Conservation (phyloP, 2,329 filamentous ascomycete genomes). For the Cladosporium velox region DNA sequence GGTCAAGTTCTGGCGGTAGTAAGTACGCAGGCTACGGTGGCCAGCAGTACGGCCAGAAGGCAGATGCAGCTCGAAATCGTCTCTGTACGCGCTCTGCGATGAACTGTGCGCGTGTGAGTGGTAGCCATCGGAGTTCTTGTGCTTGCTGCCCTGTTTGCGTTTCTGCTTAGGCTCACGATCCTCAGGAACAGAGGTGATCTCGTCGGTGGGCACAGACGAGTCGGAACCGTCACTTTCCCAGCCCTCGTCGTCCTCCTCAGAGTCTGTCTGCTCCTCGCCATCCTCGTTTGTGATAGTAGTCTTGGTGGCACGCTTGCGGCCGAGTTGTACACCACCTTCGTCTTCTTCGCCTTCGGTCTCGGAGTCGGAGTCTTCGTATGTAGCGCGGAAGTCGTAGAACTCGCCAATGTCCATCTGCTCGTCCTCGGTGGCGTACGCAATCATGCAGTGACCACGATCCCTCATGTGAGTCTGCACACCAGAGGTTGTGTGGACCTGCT, state of each 20-base stretch:
- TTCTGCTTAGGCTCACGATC: constrained; percentile 71
- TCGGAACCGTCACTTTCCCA: constrained; percentile 92
- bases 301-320: constrained; percentile 58
- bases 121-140: constrained; percentile 74
- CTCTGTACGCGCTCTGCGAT: constrained; percentile 77
- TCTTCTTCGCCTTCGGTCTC: constrained; percentile 60
- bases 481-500: constrained; percentile 73
- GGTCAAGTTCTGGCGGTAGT: constrained; percentile 90
- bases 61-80: constrained; percentile 91
- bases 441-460: constrained; percentile 95
- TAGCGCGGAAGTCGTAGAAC: constrained; percentile 95
- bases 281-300: constrained; percentile 48
- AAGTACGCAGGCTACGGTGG: constrained; percentile 81
- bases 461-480: constrained; percentile 96
- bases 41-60: constrained; percentile 87
- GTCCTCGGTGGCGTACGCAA: constrained; percentile 83
- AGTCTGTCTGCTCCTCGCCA: constrained; percentile 55
- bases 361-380: constrained; percentile 78
- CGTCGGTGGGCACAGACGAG: constrained; percentile 82
- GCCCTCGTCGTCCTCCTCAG: constrained; percentile 64
- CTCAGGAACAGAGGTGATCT: constrained; percentile 76
- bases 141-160: constrained; percentile 68
- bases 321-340: constrained; percentile 67
- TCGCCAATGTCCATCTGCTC: constrained; percentile 94
- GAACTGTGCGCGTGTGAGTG: constrained; percentile 73